Evolutionary conservation across 768 basidiomycete species (phyloP).

Genomic region (Myochromella boudieri): DNA sequence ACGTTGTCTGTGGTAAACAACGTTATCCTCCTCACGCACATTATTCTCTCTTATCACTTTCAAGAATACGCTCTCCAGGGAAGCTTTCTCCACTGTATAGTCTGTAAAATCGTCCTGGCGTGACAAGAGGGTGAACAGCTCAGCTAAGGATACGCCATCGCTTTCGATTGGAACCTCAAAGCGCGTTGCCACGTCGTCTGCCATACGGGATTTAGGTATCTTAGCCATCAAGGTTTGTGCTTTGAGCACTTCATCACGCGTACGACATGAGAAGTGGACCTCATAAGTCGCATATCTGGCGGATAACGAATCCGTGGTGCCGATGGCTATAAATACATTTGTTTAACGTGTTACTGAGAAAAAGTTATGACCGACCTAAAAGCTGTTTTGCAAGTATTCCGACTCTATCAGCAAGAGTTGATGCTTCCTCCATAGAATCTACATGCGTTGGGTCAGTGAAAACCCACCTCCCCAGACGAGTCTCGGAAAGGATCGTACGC

Average conservation of each 20-base stretch:
- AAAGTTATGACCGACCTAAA: conserved; percentile 44
- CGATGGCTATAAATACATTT: conserved; percentile 47
- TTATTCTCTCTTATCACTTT: conserved; percentile 67
- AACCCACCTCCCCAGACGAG: background rate
- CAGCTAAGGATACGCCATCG: conserved; percentile 49
- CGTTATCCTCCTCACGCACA: conserved; percentile 45
- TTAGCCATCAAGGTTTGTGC: conserved; percentile 62
- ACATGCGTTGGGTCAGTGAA: background rate
- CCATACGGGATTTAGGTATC: conserved; percentile 62
- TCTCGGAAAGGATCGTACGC: conserved; percentile 39
- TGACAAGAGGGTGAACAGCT: conserved; percentile 57
- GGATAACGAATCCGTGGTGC: conserved; percentile 61
- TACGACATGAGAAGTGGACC: conserved; percentile 70
- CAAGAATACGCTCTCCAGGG: conserved; percentile 71
- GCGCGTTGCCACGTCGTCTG: conserved; percentile 73
- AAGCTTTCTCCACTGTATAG: conserved; percentile 70
- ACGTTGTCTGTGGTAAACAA: conserved; percentile 15
- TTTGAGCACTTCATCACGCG: conserved; percentile 54
- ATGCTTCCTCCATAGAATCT: conserved; percentile 87
- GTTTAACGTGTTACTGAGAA: background rate
- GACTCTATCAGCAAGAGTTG: conserved; percentile 72
- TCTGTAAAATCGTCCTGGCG: conserved; percentile 55
- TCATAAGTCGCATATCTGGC: conserved; percentile 74
- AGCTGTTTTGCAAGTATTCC: conserved; percentile 73
- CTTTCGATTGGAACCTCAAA: conserved; percentile 66